Conservation (phyloP, 1,284 basidiomycete species). For the Heliocybe sulcata region DNA sequence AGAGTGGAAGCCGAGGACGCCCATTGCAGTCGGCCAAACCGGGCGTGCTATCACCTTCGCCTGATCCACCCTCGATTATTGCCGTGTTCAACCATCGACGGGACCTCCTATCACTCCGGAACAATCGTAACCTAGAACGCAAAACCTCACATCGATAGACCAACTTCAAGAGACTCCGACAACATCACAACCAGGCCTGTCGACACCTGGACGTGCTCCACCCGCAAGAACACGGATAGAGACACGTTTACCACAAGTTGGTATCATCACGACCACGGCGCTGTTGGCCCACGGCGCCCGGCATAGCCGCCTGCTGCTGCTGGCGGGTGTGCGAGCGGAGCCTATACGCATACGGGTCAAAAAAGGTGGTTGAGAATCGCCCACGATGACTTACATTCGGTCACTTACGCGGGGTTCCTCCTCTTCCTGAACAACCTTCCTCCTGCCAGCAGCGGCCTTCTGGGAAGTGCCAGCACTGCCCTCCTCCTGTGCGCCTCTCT, state of each 20-base stretch:
- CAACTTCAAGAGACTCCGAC: neutral
- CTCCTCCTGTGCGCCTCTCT: constrained; percentile 66
- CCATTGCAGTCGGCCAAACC: constrained; percentile 22
- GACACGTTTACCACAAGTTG: constrained; percentile 60
- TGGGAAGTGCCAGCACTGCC: constrained; percentile 46
- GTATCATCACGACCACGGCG: constrained; percentile 54
- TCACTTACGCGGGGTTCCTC: constrained; percentile 73
- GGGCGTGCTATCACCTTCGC: constrained; percentile 12
- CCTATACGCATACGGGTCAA: constrained; percentile 31
- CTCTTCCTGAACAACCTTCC: constrained; percentile 75
- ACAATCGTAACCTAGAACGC: neutral
- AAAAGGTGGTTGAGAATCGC: constrained; percentile 20
- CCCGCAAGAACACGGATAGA: constrained; percentile 17
- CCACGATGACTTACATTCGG: constrained; percentile 55
- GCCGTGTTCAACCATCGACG: neutral
- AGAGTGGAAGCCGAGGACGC: constrained; percentile 20
- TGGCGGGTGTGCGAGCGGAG: constrained; percentile 80
- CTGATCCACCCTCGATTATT: neutral
- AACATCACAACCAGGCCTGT: neutral
- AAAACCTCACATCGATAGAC: neutral
- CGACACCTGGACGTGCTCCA: neutral
- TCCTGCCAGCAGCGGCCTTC: constrained; percentile 51
- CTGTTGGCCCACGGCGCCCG: constrained; percentile 57
- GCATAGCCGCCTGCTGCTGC: constrained; percentile 50
- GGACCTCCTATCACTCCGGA: constrained; percentile 1